Evolutionary conservation across 2,329 filamentous ascomycete species (phyloP).

Genomic region (Orbilia javanica): DNA sequence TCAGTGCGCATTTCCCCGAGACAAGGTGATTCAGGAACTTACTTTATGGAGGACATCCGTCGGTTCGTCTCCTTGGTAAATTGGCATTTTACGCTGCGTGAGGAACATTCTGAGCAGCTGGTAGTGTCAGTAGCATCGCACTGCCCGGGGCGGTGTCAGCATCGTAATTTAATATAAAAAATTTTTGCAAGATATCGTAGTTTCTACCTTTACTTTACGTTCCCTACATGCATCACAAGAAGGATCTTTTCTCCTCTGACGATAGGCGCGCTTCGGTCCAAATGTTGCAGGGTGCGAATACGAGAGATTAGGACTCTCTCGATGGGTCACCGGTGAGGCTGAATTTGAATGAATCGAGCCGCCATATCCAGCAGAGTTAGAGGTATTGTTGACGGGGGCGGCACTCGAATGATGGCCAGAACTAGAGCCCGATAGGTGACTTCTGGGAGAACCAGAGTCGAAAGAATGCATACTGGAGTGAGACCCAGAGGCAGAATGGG

Average conservation of each 20-base stretch:
- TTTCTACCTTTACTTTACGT: constrained; percentile 74
- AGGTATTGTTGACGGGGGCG: constrained; percentile 30
- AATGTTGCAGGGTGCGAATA: constrained; percentile 53
- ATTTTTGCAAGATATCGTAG: neutral
- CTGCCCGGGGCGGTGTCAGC: constrained; percentile 60
- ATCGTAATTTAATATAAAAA: neutral
- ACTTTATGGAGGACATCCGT: constrained; percentile 98
- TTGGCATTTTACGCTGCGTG: constrained; percentile 95
- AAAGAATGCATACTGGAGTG: constrained; percentile 58
- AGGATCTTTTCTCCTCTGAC: constrained; percentile 93
- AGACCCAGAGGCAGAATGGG: constrained; percentile 54
- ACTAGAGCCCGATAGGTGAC: constrained; percentile 55
- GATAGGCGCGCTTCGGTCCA: constrained; percentile 82
- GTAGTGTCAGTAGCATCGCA: constrained; percentile 97
- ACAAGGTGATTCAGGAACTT: constrained; percentile 62
- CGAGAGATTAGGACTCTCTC: constrained; percentile 57
- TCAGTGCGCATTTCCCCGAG: neutral
- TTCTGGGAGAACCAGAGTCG: constrained; percentile 55
- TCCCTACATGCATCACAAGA: constrained; percentile 98
- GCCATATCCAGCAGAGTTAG: constrained; percentile 38
- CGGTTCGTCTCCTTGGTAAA: constrained; percentile 99
- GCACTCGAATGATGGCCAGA: constrained; percentile 52
- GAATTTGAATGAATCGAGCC: constrained; percentile 53
- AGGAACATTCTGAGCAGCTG: constrained; percentile 97
- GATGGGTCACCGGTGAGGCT: constrained; percentile 56